Evolutionary conservation across 176 grass and related monocot species (phyloP), one percentile per base, ranked within the genome.

Genomic region (Elymus sibiricus): DNA sequence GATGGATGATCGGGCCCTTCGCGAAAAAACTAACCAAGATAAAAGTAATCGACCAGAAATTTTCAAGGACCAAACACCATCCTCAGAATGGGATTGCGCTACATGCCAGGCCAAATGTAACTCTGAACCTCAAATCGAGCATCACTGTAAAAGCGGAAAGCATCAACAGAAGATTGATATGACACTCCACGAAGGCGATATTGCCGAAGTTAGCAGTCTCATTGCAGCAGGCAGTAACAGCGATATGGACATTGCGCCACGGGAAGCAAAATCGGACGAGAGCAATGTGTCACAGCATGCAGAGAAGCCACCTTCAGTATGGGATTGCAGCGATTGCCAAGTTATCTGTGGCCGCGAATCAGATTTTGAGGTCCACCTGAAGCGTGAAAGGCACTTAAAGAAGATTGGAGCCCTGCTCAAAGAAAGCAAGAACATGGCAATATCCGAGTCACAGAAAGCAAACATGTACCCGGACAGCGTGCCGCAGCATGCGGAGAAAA

Each of bases 301-400:
- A 70, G 32, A 38, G 9, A 70, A 70, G 66, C 13, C 16, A 39
- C 19, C 19, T 35, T 29, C 17, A 49, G 27, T 24, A 63, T 43
- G 42, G 42, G 61, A 34, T 11, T 85, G 88, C 63, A 29, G 11
- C 29, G 25, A 47, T 49, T 90, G 83, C 63, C 62, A 86, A 62
- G 78, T 72, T 15, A 53, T 19, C 3, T 83, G 49, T 11, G 38
- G n/a, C 15, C 35, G 62, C 12, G 62, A 49, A 60, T 64, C 78
- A 38, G 39, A 63, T 22, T 26, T 77, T 72, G 24, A 70, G 69
- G 12, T 25, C 37, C 69, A 72, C 38, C 37, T 72, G 37, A 72
- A 72, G 60, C 43, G 58, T 75, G 74, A 74, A 72, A 25, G 37
- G 11, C 69, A 72, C 37, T 72, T 72, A 1, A 42, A 7, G 22